Conservation (phyloP, 176 grass and related monocot genomes). For the Aegilops umbellulata region DNA sequence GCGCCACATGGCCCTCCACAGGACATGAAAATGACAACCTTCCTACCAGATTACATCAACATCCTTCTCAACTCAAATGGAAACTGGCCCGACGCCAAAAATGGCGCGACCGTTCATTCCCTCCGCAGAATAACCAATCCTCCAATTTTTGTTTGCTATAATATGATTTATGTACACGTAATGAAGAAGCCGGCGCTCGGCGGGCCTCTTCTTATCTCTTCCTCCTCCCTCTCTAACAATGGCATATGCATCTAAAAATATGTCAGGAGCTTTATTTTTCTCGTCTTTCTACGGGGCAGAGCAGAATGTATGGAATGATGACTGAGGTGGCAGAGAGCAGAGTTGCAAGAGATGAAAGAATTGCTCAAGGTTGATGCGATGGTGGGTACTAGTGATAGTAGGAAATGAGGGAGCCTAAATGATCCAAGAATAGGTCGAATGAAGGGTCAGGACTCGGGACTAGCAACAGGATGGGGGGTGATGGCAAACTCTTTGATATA, state of each 20-base stretch:
- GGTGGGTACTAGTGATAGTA: conserved; percentile 15
- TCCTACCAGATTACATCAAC: conserved; percentile 17
- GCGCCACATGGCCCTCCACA: conserved; percentile 50
- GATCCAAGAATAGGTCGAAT: conserved; percentile 33
- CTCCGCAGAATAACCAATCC: conserved; percentile 25
- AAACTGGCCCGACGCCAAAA: conserved; percentile 26
- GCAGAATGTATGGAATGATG: conserved; percentile 34
- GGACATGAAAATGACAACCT: conserved; percentile 49
- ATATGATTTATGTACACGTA: conserved; percentile 64
- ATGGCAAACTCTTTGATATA: conserved; percentile 41
- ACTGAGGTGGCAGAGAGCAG: conserved; percentile 36
- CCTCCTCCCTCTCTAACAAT: conserved; percentile 8
- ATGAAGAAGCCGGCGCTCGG: conserved; percentile 10
- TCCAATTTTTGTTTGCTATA: conserved; percentile 43
- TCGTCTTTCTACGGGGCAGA: not conserved
- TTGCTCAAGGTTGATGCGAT: not conserved
- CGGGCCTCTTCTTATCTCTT: conserved; percentile 10
- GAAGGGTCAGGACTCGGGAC: conserved; percentile 11
- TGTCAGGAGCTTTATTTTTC: conserved; percentile 25
- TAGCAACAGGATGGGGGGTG: conserved; percentile 1
- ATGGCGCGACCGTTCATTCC: not conserved
- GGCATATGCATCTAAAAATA: conserved; percentile 31
- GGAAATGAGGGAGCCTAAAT: conserved; percentile 36
- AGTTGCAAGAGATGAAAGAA: conserved; percentile 44
- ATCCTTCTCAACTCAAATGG: conserved; percentile 42